These are phyloP conservation scores for Alternaria sp. DNA, from an alignment of 2,329 filamentous ascomycete genomes.

Conservation along the genomic window DNA sequence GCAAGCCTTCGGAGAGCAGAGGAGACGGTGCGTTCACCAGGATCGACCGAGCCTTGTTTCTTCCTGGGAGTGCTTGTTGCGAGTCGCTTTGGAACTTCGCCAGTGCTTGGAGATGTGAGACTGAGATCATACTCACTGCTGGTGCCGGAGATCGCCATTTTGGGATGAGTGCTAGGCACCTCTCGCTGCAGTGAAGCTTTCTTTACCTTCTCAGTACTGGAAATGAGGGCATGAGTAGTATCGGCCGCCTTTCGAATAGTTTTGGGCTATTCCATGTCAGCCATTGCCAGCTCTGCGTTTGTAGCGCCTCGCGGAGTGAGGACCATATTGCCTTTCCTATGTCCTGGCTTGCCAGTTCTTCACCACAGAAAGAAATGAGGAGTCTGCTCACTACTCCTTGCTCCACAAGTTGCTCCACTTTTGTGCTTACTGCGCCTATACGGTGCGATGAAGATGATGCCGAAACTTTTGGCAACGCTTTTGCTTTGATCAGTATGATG, in stretches of 20 bases:
- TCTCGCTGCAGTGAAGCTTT: background rate
- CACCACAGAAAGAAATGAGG: background rate
- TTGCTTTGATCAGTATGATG: background rate
- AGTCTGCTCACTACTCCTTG: background rate
- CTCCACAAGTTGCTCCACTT: background rate
- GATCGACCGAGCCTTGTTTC: background rate
- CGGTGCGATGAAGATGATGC: background rate
- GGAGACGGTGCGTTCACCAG: background rate
- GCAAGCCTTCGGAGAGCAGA: conserved; percentile 3
- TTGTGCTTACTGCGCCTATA: background rate
- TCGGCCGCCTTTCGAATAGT: background rate
- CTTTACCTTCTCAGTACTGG: background rate
- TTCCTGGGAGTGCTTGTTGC: background rate
- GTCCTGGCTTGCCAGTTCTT: background rate
- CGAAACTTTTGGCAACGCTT: background rate
- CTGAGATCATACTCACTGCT: conserved; percentile 21
- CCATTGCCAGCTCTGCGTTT: conserved; percentile 2
- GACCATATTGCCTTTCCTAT: conserved; percentile 13
- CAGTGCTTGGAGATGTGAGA: conserved; percentile 19
- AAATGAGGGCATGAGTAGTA: conserved; percentile 1
- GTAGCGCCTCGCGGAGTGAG: conserved; percentile 18
- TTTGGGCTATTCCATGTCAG: background rate
- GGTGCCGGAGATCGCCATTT: background rate
- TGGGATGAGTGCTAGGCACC: background rate
- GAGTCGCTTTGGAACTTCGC: background rate